Conservation (phyloP, 2,329 filamentous ascomycete genomes). For the Emydomyces testavorans region DNA sequence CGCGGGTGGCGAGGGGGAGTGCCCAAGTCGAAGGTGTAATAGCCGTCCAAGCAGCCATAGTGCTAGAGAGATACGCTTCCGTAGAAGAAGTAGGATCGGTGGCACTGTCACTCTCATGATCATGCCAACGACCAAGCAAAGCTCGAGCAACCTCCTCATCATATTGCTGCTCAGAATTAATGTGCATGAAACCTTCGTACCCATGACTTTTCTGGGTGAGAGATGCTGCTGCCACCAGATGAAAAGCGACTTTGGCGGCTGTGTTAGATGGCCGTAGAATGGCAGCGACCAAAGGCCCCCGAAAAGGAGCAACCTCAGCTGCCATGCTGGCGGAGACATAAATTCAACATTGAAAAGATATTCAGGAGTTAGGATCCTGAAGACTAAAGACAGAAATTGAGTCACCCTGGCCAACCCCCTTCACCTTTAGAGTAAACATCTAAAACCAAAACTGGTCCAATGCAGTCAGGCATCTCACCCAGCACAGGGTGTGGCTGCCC, state of each 20-base stretch:
- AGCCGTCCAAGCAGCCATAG: not conserved
- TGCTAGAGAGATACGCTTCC: not conserved
- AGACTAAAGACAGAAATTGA: too few relatives aligned
- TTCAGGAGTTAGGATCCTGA: too few relatives aligned
- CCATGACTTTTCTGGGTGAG: not conserved
- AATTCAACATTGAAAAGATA: too few relatives aligned
- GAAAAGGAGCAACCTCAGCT: not conserved
- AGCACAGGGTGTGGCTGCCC: too few relatives aligned
- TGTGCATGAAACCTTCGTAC: not conserved
- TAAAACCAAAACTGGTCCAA: too few relatives aligned
- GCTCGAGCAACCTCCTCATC: not conserved
- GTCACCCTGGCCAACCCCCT: too few relatives aligned
- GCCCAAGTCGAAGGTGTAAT: not conserved
- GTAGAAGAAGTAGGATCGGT: not conserved
- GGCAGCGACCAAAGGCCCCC: not conserved
- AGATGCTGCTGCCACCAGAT: not conserved
- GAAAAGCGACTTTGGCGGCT: not conserved
- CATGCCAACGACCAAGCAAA: not conserved
- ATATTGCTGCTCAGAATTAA: not conserved
- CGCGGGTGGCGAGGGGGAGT: not conserved
- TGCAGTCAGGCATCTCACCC: too few relatives aligned
- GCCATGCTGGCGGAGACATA: not conserved
- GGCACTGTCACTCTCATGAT: not conserved
- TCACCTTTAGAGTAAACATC: too few relatives aligned
- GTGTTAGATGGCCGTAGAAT: not conserved